phyloP scores from a whole-genome alignment of 768 basidiomycete species.

The Russula earlei region DNA sequence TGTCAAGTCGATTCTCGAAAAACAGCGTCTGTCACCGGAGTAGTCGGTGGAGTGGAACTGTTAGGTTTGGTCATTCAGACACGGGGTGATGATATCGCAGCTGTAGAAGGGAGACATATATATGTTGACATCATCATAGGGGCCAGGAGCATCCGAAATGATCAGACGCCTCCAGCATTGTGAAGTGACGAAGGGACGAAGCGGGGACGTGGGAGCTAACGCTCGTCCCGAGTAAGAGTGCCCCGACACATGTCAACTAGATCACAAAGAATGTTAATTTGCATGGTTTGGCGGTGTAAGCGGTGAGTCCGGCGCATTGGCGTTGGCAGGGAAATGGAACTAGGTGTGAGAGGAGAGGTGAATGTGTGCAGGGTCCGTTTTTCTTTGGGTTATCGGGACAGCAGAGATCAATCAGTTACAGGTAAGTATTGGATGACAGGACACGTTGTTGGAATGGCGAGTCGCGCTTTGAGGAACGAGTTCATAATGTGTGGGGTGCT shows the following conservation, averaged over 20 bases:
- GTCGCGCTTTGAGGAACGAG: too few species aligned
- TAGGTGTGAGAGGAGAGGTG: neutral
- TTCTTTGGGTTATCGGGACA: neutral
- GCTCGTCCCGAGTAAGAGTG: neutral
- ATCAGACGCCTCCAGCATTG: neutral
- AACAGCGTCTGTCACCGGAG: too few species aligned
- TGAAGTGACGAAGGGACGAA: conserved; percentile 10
- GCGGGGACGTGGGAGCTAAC: conserved; percentile 14
- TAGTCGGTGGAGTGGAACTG: neutral
- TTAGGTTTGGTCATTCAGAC: conserved; percentile 10
- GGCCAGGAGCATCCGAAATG: neutral
- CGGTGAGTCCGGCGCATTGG: neutral
- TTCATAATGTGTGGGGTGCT: too few species aligned
- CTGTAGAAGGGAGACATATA: conserved; percentile 7
- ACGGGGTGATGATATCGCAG: neutral
- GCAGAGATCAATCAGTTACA: neutral
- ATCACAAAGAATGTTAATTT: conserved; percentile 1
- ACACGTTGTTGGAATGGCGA: too few species aligned
- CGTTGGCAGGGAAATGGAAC: neutral
- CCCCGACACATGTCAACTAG: conserved; percentile 6
- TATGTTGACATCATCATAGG: conserved; percentile 10
- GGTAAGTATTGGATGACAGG: too few species aligned
- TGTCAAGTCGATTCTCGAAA: conserved; percentile 27
- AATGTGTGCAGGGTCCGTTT: neutral
- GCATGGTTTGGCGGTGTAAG: neutral